phyloP scores from a whole-genome alignment of 805 yeast genomes.

The Myxozyma melibiosi region DNA sequence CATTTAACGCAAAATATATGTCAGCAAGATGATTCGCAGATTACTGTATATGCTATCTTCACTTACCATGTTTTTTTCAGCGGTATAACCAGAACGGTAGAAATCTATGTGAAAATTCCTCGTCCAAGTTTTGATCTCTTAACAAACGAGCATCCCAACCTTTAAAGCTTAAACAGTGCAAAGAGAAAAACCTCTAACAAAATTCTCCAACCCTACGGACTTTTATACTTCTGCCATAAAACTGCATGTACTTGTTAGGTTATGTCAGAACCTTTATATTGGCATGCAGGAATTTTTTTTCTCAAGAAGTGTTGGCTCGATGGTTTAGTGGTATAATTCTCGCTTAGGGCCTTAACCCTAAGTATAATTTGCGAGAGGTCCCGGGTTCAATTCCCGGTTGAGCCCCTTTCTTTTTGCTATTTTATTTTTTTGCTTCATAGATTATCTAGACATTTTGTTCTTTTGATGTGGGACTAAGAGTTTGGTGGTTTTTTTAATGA shows the following conservation, averaged over 20 bases:
- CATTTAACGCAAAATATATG: background rate
- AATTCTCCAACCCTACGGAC: too few relatives aligned
- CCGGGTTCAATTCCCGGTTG: conserved; percentile 46
- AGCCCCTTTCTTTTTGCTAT: conserved; percentile 37
- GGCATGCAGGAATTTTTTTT: background rate
- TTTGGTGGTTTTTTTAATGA: background rate
- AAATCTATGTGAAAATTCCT: too few relatives aligned
- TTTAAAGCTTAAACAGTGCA: too few relatives aligned
- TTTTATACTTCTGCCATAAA: background rate
- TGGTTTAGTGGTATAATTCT: conserved; percentile 45
- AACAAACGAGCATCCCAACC: too few relatives aligned
- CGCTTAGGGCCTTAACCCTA: conserved; percentile 42
- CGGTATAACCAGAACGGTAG: too few relatives aligned
- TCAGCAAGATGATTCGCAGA: background rate
- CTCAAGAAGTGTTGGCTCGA: conserved; percentile 37
- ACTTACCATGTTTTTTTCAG: too few relatives aligned
- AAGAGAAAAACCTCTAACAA: too few relatives aligned
- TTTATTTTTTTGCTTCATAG: background rate
- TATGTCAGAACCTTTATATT: background rate
- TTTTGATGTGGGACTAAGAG: too few relatives aligned
- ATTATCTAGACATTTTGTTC: too few relatives aligned
- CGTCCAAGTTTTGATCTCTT: too few relatives aligned
- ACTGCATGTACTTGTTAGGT: background rate
- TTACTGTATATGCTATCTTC: background rate
- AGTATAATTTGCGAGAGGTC: conserved; percentile 43